These are phyloP conservation scores for Uronychia binucleata DNA, from an alignment of 73 alveolate genomes.

Conservation along the genomic window DNA sequence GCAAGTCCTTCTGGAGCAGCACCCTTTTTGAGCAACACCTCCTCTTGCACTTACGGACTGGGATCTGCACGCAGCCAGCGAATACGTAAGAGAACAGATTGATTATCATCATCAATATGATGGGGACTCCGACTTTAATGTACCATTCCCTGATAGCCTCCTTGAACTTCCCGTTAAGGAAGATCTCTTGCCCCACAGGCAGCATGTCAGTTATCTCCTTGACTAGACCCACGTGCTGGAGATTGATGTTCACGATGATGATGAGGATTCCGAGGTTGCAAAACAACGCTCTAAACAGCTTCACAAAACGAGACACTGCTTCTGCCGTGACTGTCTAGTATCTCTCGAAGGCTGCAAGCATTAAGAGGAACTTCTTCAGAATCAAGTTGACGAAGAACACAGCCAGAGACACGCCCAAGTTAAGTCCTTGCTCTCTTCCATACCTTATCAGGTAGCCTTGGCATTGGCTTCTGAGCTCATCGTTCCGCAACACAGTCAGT, in stretches of 20 bases:
- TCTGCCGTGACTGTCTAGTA: constrained; percentile 2
- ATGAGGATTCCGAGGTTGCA: constrained; percentile 12
- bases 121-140: background rate
- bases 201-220: constrained; percentile 4
- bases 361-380: background rate
- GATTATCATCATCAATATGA: background rate
- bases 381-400: background rate
- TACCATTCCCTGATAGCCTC: background rate
- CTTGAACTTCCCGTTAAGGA: background rate
- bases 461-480: background rate
- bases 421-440: background rate
- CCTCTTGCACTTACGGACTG: background rate
- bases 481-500: background rate
- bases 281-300: constrained; percentile 1
- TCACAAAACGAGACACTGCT: background rate
- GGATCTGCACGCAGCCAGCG: background rate
- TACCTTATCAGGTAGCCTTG: background rate
- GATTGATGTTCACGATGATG: constrained; percentile 9
- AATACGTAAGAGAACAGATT: background rate
- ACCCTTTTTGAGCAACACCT: background rate
- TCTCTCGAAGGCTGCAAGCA: background rate
- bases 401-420: background rate
- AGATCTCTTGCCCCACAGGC: constrained; percentile 1
- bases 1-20: constrained; percentile 3
- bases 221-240: background rate